Evolutionary conservation across 129 eudicot species (phyloP), one percentile per base, ranked within the genome.

Genomic region (Mikania micrantha): DNA sequence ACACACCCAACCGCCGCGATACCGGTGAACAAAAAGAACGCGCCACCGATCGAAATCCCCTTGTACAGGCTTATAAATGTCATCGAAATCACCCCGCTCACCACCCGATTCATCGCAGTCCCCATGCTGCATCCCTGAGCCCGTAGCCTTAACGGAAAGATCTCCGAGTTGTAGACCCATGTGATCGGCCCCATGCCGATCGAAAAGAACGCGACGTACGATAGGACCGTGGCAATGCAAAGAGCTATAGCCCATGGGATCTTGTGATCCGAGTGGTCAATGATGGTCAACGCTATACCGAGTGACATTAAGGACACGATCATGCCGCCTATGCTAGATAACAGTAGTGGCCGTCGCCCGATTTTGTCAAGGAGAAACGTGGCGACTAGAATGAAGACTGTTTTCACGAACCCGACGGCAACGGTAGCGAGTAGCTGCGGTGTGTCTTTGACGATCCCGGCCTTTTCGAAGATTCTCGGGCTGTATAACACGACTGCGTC

Each of bases 131-230:
- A 74, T 15, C 89, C 90, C n/a, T 83, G 94, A 8, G 94, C 94
- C 40, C 94, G 74, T 16, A 86, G 50, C 48, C 65, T 68, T 17
- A 86, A 5, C 12, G 93, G 89, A 60, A 80, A 86, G 4, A 86
- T 81, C 69, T 83, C 93, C 0, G 89, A 86, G 69, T 82, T 86
- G 67, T 83, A 83, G 9, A 86, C 94, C 87, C 94, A 87, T 0
- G 89, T 65, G 22, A 87, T 81, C 3, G 94, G 94, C 3, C 94
- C 94, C 85, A 87, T 68, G 27, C 94, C 94, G 0, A 87, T 80
- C 0, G 89, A 83, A 45, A 83, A 86, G 6, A 74, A 81, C 1
- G 83, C 84, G 62, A 87, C 94, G 7, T 63, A 80, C 0, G 79
- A 48, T 32, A 84, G 32, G 27, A 79, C 39, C 3, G 67, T 9